These are phyloP conservation scores for Phaeosphaeriaceae sp. DNA, from an alignment of 2,329 filamentous ascomycete genomes.

Conservation along the genomic window DNA sequence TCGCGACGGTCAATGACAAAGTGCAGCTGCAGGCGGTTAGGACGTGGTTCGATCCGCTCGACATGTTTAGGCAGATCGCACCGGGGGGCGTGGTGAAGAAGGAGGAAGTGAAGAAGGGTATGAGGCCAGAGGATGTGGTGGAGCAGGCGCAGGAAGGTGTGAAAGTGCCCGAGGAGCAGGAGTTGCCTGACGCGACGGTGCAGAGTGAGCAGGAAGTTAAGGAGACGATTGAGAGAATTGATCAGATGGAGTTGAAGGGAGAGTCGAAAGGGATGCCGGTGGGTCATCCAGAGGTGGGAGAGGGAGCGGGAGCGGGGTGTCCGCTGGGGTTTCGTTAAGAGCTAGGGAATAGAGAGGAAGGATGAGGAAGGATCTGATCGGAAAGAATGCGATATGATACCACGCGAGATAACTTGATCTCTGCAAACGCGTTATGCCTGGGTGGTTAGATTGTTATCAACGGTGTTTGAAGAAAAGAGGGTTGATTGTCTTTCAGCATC, in stretches of 20 bases:
- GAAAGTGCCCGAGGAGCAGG: slow-evolving; percentile 20
- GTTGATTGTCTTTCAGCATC: not conserved
- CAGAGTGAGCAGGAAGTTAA: slow-evolving; percentile 17
- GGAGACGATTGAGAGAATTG: slow-evolving; percentile 13
- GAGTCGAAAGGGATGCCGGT: slow-evolving; percentile 9
- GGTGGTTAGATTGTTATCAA: not conserved
- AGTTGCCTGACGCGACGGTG: slow-evolving; percentile 18
- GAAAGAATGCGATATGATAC: not conserved
- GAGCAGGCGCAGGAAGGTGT: slow-evolving; percentile 25
- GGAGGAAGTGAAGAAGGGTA: slow-evolving; percentile 46
- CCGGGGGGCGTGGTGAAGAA: slow-evolving; percentile 57
- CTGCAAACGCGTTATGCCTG: not conserved
- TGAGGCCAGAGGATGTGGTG: slow-evolving; percentile 37
- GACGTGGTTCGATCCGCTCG: slow-evolving; percentile 70
- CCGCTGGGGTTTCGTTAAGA: slow-evolving; percentile 13
- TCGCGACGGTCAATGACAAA: slow-evolving; percentile 67
- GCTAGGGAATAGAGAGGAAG: not conserved
- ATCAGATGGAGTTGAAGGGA: slow-evolving; percentile 10
- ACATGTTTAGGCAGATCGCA: slow-evolving; percentile 72
- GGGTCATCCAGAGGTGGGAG: slow-evolving; percentile 12
- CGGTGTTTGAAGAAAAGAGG: not conserved
- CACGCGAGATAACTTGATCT: slow-evolving; percentile 2
- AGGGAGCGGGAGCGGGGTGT: slow-evolving; percentile 8
- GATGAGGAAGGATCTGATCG: not conserved
- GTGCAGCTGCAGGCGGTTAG: slow-evolving; percentile 66